phyloP scores from a whole-genome alignment of 169 alveolate species.

The Plasmodium reichenowi region DNA sequence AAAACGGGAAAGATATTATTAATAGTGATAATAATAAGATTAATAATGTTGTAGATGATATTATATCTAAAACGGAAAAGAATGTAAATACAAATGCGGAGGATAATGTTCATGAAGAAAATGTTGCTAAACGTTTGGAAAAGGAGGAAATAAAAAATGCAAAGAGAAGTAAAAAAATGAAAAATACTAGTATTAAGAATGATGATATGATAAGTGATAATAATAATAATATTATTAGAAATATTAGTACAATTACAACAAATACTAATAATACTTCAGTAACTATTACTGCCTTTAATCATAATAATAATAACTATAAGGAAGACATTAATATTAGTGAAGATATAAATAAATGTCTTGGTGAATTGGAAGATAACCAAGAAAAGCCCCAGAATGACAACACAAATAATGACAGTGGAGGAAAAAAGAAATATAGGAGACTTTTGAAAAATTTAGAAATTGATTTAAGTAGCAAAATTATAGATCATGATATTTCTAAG shows the following conservation, averaged over 20 bases:
- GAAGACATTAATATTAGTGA: too few relatives aligned
- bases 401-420: conserved; percentile 1
- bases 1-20: conserved; percentile 1
- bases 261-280: too few relatives aligned
- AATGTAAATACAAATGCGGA: not conserved
- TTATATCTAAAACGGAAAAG: not conserved
- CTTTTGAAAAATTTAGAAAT: conserved; percentile 61
- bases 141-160: not conserved
- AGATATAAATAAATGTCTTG: too few relatives aligned
- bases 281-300: too few relatives aligned
- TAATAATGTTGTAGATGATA: not conserved
- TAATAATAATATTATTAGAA: too few relatives aligned
- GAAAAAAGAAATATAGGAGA: conserved; percentile 48
- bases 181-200: not conserved
- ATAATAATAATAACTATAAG: too few relatives aligned
- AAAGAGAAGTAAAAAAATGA: conserved; percentile 5
- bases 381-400: conserved; percentile 4
- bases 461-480: conserved; percentile 22
- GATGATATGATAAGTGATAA: too few relatives aligned
- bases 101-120: not conserved
- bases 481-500: conserved; percentile 66
- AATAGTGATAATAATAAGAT: not conserved
- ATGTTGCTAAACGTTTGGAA: not conserved
- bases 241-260: too few relatives aligned
- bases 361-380: not conserved